phyloP scores from a whole-genome alignment of 2,329 filamentous ascomycete species.

The Tolypocladium sp. region DNA sequence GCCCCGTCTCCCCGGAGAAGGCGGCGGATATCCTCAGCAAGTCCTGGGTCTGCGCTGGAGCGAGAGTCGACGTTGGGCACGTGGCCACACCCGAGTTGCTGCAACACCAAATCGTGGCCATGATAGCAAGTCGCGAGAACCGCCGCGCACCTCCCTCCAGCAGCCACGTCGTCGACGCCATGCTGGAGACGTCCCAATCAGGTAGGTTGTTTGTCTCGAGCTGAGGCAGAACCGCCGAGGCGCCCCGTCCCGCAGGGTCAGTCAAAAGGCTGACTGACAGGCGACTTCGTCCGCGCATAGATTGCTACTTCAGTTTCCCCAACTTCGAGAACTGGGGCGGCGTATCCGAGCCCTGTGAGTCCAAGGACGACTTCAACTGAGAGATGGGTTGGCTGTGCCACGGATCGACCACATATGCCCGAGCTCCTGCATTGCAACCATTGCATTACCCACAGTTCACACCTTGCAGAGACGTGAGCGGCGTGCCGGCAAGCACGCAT shows the following conservation, averaged over 20 bases:
- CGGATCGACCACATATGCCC: background rate
- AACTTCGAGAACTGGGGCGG: constrained; percentile 59
- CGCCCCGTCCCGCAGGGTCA: background rate
- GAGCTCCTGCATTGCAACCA: background rate
- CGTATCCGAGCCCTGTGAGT: constrained; percentile 1
- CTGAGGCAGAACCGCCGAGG: background rate
- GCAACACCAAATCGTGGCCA: constrained; percentile 11
- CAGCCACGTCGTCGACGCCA: constrained; percentile 10
- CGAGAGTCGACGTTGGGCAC: background rate
- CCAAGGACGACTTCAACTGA: background rate
- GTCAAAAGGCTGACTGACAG: background rate
- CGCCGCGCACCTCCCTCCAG: constrained; percentile 9
- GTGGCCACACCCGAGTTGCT: background rate
- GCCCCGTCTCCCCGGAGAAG: constrained; percentile 36
- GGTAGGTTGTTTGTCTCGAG: constrained; percentile 8
- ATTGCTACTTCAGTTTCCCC: constrained; percentile 63
- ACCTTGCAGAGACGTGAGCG: background rate
- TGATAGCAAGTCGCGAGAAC: constrained; percentile 12
- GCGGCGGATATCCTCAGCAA: constrained; percentile 47
- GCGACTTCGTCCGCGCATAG: constrained; percentile 4
- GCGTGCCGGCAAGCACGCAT: background rate
- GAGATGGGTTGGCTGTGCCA: background rate
- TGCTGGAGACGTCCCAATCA: constrained; percentile 16
- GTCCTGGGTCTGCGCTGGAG: constrained; percentile 37
- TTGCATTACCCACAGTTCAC: background rate